Evolutionary conservation across 768 basidiomycete species (phyloP).

Genomic region (Boletus edulis): DNA sequence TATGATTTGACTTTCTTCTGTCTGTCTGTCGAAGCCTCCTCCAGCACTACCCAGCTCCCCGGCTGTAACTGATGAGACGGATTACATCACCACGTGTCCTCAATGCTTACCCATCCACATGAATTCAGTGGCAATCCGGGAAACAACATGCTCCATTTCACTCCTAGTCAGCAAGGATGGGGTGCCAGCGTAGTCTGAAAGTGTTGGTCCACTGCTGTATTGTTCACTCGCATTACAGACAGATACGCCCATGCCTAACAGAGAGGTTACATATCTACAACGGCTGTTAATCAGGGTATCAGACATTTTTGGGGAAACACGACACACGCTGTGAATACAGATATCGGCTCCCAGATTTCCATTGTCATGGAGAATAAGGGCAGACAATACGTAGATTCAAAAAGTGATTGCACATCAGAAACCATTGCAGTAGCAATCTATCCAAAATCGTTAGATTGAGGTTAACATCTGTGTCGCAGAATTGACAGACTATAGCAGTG

Average conservation of each 20-base stretch:
- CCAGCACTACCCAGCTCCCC: not conserved
- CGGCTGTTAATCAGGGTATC: not conserved
- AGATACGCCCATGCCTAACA: not conserved
- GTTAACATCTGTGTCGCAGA: not conserved
- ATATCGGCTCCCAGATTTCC: not conserved
- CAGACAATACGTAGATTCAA: not conserved
- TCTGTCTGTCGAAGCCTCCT: not conserved
- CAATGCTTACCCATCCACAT: not conserved
- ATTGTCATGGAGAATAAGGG: not conserved
- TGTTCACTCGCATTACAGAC: not conserved
- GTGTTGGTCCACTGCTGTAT: not conserved
- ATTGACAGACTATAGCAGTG: not conserved
- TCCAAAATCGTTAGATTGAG: not conserved
- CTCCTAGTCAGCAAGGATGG: not conserved
- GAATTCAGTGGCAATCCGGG: not conserved
- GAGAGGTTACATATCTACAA: not conserved
- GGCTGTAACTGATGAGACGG: not conserved
- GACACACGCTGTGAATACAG: not conserved
- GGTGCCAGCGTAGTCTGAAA: not conserved
- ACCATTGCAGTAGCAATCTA: not conserved
- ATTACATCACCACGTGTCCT: not conserved
- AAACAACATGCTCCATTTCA: not conserved
- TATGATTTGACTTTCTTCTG: not conserved
- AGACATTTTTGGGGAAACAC: not conserved
- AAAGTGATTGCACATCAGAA: too few relatives aligned